Percentiles rank a stretch among this genome's conserved stretches.
These are phyloP conservation scores for Arabis alpina DNA, from an alignment of 345 rosid species.

Conservation along the genomic window DNA sequence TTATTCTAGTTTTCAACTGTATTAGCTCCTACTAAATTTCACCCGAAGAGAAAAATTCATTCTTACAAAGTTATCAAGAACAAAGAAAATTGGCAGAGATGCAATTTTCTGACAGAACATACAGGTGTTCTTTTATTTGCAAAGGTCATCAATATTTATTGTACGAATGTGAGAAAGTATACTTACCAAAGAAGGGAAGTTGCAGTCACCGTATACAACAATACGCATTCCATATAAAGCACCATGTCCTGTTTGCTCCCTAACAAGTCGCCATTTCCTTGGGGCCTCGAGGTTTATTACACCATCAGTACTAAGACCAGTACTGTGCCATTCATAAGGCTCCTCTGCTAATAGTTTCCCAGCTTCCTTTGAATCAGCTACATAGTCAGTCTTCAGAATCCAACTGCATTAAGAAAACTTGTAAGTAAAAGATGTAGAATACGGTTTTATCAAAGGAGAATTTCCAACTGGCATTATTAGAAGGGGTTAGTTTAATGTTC, in stretches of 20 bases:
- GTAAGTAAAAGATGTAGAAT: slow-evolving; percentile 8
- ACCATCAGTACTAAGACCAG: slow-evolving; percentile 78
- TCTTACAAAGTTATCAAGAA: neutral
- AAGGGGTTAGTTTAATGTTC: neutral
- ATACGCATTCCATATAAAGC: slow-evolving; percentile 80
- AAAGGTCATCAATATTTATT: neutral
- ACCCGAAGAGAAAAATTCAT: too few species aligned
- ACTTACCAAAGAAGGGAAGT: slow-evolving; percentile 86
- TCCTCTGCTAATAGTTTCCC: slow-evolving; percentile 81
- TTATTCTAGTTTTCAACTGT: too few species aligned
- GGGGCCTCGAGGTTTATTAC: slow-evolving; percentile 83
- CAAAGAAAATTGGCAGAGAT: neutral
- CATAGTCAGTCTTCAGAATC: slow-evolving; percentile 83
- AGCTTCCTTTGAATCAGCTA: slow-evolving; percentile 70
- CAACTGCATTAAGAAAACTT: slow-evolving; percentile 62
- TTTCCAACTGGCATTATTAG: neutral
- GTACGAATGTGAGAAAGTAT: slow-evolving; percentile 13
- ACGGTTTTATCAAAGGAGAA: slow-evolving; percentile 2
- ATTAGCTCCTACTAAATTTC: too few species aligned
- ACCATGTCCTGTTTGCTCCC: slow-evolving; percentile 90
- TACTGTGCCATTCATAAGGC: slow-evolving; percentile 83
- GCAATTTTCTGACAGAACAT: neutral
- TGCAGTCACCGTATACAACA: slow-evolving; percentile 86
- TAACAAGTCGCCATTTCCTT: slow-evolving; percentile 82
- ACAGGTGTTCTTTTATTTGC: too few species aligned